phyloP scores from a whole-genome alignment of 441 rosid species.

The Populus trichocarpa region DNA sequence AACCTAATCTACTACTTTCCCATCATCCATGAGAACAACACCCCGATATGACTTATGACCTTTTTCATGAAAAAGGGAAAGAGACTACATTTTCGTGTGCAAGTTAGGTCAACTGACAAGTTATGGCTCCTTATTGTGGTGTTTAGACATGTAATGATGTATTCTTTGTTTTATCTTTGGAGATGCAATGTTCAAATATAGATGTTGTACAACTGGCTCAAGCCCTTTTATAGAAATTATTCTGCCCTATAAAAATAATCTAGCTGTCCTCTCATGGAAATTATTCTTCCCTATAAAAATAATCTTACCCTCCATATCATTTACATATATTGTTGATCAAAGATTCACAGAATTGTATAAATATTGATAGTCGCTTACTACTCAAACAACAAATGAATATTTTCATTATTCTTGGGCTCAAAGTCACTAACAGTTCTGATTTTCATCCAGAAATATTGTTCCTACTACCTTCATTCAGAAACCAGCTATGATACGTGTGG shows the following conservation, averaged over 20 bases:
- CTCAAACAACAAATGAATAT: background rate
- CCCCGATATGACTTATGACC: background rate
- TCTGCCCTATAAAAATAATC: background rate
- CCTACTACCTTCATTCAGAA: slow-evolving; percentile 84
- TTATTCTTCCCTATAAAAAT: background rate
- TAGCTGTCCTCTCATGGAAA: background rate
- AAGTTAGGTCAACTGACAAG: background rate
- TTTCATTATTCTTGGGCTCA: slow-evolving; percentile 1
- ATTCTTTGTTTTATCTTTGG: background rate
- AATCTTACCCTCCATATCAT: background rate
- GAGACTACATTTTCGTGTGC: background rate
- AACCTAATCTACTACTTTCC: background rate
- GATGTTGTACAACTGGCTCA: background rate
- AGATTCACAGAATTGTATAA: background rate
- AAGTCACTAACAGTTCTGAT: slow-evolving; percentile 22
- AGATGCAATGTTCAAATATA: background rate
- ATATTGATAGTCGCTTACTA: background rate
- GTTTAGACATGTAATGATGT: background rate
- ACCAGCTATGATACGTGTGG: slow-evolving; percentile 91
- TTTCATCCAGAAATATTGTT: slow-evolving; percentile 74
- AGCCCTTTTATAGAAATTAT: background rate
- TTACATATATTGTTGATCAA: background rate
- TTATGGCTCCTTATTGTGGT: background rate
- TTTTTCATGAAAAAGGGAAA: background rate
- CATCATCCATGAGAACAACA: background rate